phyloP scores from a whole-genome alignment of 202 grass and related monocot species.

The Saccharum hybrid region DNA sequence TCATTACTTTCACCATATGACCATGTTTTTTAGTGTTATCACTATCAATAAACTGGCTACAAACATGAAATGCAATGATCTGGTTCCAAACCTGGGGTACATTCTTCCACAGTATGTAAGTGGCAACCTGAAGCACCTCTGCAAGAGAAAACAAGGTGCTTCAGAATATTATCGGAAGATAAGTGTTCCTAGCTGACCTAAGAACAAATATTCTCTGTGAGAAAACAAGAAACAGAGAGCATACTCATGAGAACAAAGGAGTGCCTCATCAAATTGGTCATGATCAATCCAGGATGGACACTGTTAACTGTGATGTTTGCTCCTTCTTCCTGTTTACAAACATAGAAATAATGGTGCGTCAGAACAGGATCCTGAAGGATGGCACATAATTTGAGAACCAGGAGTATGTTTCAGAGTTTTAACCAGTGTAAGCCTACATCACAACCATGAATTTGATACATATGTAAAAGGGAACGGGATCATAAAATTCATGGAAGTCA shows the following conservation, averaged over 20 bases:
- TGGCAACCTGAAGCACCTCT: conserved; percentile 70
- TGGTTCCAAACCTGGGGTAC: conserved; percentile 74
- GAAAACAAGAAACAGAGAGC: conserved; percentile 11
- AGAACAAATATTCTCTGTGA: not conserved
- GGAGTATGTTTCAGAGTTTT: no score
- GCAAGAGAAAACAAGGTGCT: conserved; percentile 37
- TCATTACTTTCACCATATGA: not conserved
- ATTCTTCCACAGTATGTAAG: conserved; percentile 88
- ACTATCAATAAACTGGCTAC: not conserved
- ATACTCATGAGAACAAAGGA: conserved; percentile 86
- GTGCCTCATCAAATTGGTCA: conserved; percentile 99
- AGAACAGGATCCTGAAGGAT: not conserved
- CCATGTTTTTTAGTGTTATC: not conserved
- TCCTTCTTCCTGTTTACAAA: conserved; percentile 75
- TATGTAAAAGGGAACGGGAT: not conserved
- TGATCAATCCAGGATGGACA: conserved; percentile 97
- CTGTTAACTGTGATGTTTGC: conserved; percentile 85
- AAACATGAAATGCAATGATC: conserved; percentile 23
- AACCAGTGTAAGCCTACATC: no score
- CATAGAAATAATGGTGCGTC: not conserved
- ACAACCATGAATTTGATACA: no score
- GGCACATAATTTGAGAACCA: conserved; percentile 8
- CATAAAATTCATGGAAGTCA: not conserved
- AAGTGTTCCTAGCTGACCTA: not conserved
- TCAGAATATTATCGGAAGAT: conserved; percentile 9